Evolutionary conservation across 1,284 basidiomycete species (phyloP).

Genomic region (Malassezia arunalokei): DNA sequence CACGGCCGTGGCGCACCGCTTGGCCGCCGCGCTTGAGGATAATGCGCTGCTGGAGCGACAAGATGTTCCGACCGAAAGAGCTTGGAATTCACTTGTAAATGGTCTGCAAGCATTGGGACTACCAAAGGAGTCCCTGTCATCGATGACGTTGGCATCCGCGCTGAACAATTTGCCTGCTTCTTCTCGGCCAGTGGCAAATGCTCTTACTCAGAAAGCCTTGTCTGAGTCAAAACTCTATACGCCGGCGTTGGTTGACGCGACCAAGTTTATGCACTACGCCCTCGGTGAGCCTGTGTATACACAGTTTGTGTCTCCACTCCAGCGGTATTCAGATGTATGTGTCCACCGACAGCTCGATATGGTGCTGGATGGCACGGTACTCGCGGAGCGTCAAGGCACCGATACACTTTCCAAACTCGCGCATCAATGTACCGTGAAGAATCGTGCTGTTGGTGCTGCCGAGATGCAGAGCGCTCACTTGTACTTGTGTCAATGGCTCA

Average conservation of each 20-base stretch:
- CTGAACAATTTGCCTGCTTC: conserved; percentile 47
- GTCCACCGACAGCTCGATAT: conserved; percentile 94
- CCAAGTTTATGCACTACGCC: conserved; percentile 89
- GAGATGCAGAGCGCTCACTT: conserved; percentile 93
- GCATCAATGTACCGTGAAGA: conserved; percentile 61
- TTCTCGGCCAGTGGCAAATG: conserved; percentile 60
- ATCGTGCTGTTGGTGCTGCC: conserved; percentile 74
- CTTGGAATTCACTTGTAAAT: conserved; percentile 19
- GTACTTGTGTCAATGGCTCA: conserved; percentile 70
- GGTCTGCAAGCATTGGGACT: conserved; percentile 63
- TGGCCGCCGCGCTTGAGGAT: conserved; percentile 84
- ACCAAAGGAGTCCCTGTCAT: conserved; percentile 71
- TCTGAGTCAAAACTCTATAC: conserved; percentile 94
- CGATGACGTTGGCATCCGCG: conserved; percentile 55
- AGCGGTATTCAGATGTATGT: conserved; percentile 72
- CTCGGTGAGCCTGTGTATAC: conserved; percentile 86
- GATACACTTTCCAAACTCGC: conserved; percentile 94
- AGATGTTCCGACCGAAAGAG: conserved; percentile 75
- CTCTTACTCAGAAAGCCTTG: conserved; percentile 77
- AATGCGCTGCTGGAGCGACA: conserved; percentile 87
- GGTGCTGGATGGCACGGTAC: conserved; percentile 60
- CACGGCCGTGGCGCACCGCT: conserved; percentile 74
- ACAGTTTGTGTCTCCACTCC: conserved; percentile 64
- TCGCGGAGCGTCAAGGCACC: conserved; percentile 50
- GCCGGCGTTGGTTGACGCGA: conserved; percentile 95